Evolutionary conservation across 768 basidiomycete genomes (phyloP), one percentile per base, ranked within the genome.

Genomic region (Leccinum uliginosum): DNA sequence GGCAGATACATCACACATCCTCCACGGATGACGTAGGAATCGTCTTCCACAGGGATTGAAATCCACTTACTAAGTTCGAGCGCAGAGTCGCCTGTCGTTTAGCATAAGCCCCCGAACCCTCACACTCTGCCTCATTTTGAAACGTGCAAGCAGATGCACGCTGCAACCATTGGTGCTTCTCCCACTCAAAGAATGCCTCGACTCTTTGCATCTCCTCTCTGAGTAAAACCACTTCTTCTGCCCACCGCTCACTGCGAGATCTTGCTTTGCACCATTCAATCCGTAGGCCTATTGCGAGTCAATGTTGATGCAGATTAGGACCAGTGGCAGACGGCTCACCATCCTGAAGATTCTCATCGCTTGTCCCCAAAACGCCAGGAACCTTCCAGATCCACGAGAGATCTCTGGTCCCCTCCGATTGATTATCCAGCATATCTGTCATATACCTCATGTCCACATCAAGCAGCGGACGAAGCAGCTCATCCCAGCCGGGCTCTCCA

Each of bases 241-340:
- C 29, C 43, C 43, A 56, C 2, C 23, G 43, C 26, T 40, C 50
- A 17, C 9, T 9, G 8, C 17, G 8, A 19, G 38, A 29, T 5
- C 14, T 3, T 91, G 91, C 27, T n/a, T 29, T 48, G 26, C 47
- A 48, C 47, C 27, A 48, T 19, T 45, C 27, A 17, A 53, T 45
- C 4, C 5, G 19, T 29, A 53, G 21, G 24, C 43, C 52, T 45
- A 45, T 14, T 1, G 10, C 11, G 6, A 9, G 5, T 23, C 14
- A 53, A 23, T 9, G 24, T 19, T 9, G 29, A 5, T 14, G 5
- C 19, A 17, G 3, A 1, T 15, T 7, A 30, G 29, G 4, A 4
- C 11, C 29, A 30, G 27, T 27, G 27, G 27, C 9, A 29, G 9
- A 3, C 1, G 10, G n/a, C 43, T 32, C 7, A 53, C 29, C 29